phyloP scores from a whole-genome alignment of 2,329 filamentous ascomycete species.

The Fusarium transvaalense region DNA sequence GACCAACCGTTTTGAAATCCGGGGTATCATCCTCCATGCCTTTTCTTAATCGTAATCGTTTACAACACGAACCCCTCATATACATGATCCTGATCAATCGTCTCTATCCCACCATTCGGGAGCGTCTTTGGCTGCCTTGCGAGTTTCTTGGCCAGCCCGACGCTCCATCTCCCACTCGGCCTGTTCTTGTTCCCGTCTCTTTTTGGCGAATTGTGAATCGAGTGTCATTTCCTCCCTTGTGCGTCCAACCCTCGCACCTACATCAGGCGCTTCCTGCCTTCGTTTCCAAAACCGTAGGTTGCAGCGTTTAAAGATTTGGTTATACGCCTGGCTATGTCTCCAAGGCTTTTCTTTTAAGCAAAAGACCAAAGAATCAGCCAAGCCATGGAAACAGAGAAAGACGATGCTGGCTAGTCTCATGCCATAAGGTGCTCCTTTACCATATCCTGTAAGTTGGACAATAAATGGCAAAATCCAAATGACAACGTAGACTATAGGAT shows the following conservation, averaged over 20 bases:
- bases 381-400: constrained; percentile 74
- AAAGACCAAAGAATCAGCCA: constrained; percentile 77
- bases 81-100: constrained; percentile 3
- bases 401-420: constrained; percentile 68
- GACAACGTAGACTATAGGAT: constrained; percentile 77
- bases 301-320: constrained; percentile 21
- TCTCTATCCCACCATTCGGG: constrained; percentile 52
- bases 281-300: constrained; percentile 33
- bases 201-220: constrained; percentile 62
- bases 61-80: background rate
- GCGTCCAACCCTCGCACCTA: constrained; percentile 54
- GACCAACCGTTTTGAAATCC: constrained; percentile 16
- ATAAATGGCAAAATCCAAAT: constrained; percentile 81
- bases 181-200: constrained; percentile 62
- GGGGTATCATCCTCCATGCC: constrained; percentile 39
- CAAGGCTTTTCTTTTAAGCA: constrained; percentile 78
- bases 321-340: constrained; percentile 52
- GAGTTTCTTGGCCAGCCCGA: constrained; percentile 4
- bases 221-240: constrained; percentile 66
- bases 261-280: constrained; percentile 15
- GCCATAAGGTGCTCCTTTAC: constrained; percentile 62
- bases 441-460: constrained; percentile 65
- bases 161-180: constrained; percentile 51
- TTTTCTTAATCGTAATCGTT: background rate
- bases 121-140: constrained; percentile 25